Conservation (phyloP, 495 filamentous ascomycete species). For the Penicillium parvum region DNA sequence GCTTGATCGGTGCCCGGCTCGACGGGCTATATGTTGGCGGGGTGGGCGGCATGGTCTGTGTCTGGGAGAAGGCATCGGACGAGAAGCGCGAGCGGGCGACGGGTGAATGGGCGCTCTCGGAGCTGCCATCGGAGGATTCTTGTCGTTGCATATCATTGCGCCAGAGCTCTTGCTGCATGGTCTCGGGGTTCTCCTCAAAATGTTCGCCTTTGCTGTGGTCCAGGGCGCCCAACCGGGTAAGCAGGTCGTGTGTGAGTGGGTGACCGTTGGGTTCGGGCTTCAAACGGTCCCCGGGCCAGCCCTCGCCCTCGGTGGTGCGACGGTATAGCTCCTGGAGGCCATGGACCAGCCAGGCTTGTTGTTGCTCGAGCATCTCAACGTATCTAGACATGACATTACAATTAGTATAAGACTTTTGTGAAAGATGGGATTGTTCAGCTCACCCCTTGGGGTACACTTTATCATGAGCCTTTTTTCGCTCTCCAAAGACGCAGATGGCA, state of each 20-base stretch:
- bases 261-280: slow-evolving; percentile 51
- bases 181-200: slow-evolving; percentile 55
- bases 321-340: slow-evolving; percentile 59
- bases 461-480: slow-evolving; percentile 58
- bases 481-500: slow-evolving; percentile 58
- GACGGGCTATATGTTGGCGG: slow-evolving; percentile 37
- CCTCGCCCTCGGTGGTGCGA: slow-evolving; percentile 43
- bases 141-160: slow-evolving; percentile 48
- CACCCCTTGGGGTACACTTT: slow-evolving; percentile 63
- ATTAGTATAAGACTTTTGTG: slow-evolving; percentile 9
- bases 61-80: slow-evolving; percentile 32
- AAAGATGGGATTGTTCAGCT: no score
- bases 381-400: slow-evolving; percentile 44
- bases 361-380: slow-evolving; percentile 69
- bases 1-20: slow-evolving; percentile 28
- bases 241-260: slow-evolving; percentile 62
- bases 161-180: slow-evolving; percentile 53
- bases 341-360: slow-evolving; percentile 59
- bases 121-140: slow-evolving; percentile 49
- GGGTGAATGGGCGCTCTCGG: slow-evolving; percentile 50
- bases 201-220: slow-evolving; percentile 47
- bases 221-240: slow-evolving; percentile 55
- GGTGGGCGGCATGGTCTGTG: slow-evolving; percentile 31
- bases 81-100: slow-evolving; percentile 30
- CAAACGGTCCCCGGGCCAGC: slow-evolving; percentile 53